Conservation (phyloP, 1,284 basidiomycete genomes). For the Pseudozyma pruni region DNA sequence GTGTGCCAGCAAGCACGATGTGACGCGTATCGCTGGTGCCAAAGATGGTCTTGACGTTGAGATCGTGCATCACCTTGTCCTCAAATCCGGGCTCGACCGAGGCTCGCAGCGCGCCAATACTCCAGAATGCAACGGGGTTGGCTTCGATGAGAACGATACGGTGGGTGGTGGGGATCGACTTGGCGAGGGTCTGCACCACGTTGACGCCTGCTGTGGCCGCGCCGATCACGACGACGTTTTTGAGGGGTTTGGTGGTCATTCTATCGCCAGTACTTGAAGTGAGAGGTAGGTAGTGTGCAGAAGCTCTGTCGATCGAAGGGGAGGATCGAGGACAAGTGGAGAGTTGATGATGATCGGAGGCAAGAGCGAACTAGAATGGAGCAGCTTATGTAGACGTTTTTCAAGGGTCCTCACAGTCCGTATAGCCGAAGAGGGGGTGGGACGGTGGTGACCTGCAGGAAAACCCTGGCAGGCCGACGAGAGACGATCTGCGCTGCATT, state of each 20-base stretch:
- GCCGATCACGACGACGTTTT: constrained; percentile 54
- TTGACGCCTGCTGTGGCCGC: constrained; percentile 39
- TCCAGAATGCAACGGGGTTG: constrained; percentile 66
- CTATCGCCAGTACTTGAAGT: no score
- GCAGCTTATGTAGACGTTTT: no score
- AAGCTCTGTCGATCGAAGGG: no score
- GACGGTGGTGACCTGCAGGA: no score
- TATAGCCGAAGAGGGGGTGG: no score
- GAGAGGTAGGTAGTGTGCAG: no score
- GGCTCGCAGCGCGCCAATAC: constrained; percentile 68
- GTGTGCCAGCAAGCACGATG: constrained; percentile 17
- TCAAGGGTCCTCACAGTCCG: no score
- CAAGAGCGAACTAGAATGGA: no score
- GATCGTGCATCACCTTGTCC: constrained; percentile 25
- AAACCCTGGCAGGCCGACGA: no score
- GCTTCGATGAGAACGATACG: constrained; percentile 70
- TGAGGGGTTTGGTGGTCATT: constrained; percentile 5
- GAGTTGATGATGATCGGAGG: no score
- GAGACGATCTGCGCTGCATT: no score
- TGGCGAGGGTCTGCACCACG: constrained; percentile 63
- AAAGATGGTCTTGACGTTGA: constrained; percentile 20
- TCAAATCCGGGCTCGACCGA: constrained; percentile 68
- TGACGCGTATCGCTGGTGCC: constrained; percentile 23
- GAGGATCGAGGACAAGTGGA: not conserved
- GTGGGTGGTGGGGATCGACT: constrained; percentile 66